These are phyloP conservation scores for Sindora glabra DNA, from an alignment of 306 rosid species.

Conservation along the genomic window DNA sequence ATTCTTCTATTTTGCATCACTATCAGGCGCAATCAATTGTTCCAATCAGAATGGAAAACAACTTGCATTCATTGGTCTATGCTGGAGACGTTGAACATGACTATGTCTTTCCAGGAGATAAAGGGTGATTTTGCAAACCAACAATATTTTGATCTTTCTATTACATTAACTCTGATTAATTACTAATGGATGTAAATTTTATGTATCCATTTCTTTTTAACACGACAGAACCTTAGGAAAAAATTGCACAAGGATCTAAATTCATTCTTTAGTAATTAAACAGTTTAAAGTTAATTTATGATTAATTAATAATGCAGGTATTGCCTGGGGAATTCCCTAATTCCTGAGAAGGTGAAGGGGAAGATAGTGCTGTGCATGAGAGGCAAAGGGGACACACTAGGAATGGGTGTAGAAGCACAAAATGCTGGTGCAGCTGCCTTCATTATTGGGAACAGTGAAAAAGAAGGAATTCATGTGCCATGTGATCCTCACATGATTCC, in stretches of 20 bases:
- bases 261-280: too few species aligned
- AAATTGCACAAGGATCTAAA: too few species aligned
- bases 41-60: slow-evolving; percentile 39
- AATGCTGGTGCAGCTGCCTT: slow-evolving; percentile 68
- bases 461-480: slow-evolving; percentile 37
- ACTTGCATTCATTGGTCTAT: slow-evolving; percentile 44
- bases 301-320: slow-evolving; percentile 24
- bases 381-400: slow-evolving; percentile 49
- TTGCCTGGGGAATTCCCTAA: slow-evolving; percentile 65
- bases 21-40: slow-evolving; percentile 73
- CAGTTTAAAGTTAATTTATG: too few species aligned
- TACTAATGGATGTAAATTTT: neutral
- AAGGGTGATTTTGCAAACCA: slow-evolving; percentile 29
- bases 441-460: slow-evolving; percentile 47
- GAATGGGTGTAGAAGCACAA: slow-evolving; percentile 60
- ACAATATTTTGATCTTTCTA: neutral
- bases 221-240: too few species aligned
- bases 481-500: slow-evolving; percentile 70
- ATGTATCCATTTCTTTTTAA: too few species aligned
- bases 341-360: slow-evolving; percentile 50
- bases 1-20: neutral
- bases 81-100: slow-evolving; percentile 45
- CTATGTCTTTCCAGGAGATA: slow-evolving; percentile 14
- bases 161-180: neutral
- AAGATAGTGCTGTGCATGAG: slow-evolving; percentile 78